Percentiles rank a stretch among this genome's conserved stretches.
phyloP scores from a whole-genome alignment of 2,329 filamentous ascomycete genomes.

The Colletotrichum gigasporum region DNA sequence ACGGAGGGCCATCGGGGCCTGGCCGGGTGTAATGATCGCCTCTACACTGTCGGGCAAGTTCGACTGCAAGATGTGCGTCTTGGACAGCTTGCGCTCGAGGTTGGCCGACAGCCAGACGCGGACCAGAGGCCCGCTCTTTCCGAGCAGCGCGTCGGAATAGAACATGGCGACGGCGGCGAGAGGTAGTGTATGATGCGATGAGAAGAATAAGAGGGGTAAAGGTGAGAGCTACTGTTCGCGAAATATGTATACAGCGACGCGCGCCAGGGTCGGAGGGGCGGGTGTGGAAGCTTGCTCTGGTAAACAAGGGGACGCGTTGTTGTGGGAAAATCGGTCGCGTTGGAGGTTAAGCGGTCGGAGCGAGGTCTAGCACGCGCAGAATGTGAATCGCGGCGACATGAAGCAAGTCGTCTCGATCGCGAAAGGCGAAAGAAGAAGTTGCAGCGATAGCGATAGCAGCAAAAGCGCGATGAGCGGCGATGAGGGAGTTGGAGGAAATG shows the following conservation, averaged over 20 bases:
- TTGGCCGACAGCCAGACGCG: constrained; percentile 99
- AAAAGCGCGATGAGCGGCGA: constrained; percentile 31
- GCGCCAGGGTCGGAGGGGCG: constrained; percentile 25
- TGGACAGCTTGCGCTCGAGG: constrained; percentile 97
- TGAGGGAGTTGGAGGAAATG: constrained; percentile 30
- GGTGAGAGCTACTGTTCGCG: constrained; percentile 18
- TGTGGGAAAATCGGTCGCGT: constrained; percentile 31
- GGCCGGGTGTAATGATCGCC: constrained; percentile 91
- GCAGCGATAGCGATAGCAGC: constrained; percentile 28
- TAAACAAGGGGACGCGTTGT: constrained; percentile 39
- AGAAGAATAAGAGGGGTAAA: neutral
- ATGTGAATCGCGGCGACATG: constrained; percentile 28
- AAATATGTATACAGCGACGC: constrained; percentile 28
- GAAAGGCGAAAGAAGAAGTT: constrained; percentile 16
- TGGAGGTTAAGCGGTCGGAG: constrained; percentile 19
- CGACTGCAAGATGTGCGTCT: constrained; percentile 93
- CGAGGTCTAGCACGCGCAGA: constrained; percentile 26
- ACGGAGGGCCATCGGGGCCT: constrained; percentile 94
- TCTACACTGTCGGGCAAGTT: constrained; percentile 95
- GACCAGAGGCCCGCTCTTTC: constrained; percentile 96
- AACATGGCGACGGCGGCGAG: constrained; percentile 74
- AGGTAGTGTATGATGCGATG: neutral
- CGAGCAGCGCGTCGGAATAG: constrained; percentile 94
- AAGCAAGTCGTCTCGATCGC: constrained; percentile 28
- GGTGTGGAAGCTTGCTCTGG: constrained; percentile 24